Base-by-base conservation (phyloP, 805 yeast genomes). In the Saccharomycopsis babjevae region DNA sequence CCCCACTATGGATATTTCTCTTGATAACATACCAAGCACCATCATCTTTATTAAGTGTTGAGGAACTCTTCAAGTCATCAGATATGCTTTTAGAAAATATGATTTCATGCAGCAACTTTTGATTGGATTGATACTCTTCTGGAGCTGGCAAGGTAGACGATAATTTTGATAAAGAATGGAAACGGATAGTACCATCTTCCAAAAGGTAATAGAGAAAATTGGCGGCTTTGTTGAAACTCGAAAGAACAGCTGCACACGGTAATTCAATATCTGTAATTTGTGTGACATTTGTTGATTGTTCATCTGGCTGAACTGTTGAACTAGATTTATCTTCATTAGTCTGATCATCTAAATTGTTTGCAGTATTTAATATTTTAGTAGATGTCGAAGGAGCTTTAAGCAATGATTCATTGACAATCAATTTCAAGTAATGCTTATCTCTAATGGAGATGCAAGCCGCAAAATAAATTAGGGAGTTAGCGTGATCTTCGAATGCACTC, bases 401-500 rank as follows among this genome's bases (percentile, higher is more conserved):
- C 30, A 58, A 39, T 15, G 54, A 40, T 46, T 56, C 36, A 38
- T 60, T 61, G 16, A 52, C 54, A 3, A 62, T 57, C 18, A 59
- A n/a, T 54, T 56, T 60, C 54, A 62, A 38, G 15, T 15, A 55
- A 42, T 62, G 28, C 39, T 59, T 60, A 57, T 60, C 61, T 15
- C 52, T 55, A 42, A 50, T 60, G 54, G 56, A 57, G 5, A 57
- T 8, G 10, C 65, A 57, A 13, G 59, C 62, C 1, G 60, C 62
- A 63, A 61, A 61, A 18, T 57, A 50, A 30, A 30, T 28, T 18
- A 16, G 22, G 22, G 50, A 57, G 11, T 39, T 50, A 15, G 38
- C 34, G 6, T 36, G 50, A 30, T 61, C 56, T 40, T 63, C 57
- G 34, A 52, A 61, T 1, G 66, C 68, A 28, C 66, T 61, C 30